These are phyloP conservation scores for Hypoxylon fragiforme DNA, from an alignment of 495 filamentous ascomycete species.

Conservation along the genomic window DNA sequence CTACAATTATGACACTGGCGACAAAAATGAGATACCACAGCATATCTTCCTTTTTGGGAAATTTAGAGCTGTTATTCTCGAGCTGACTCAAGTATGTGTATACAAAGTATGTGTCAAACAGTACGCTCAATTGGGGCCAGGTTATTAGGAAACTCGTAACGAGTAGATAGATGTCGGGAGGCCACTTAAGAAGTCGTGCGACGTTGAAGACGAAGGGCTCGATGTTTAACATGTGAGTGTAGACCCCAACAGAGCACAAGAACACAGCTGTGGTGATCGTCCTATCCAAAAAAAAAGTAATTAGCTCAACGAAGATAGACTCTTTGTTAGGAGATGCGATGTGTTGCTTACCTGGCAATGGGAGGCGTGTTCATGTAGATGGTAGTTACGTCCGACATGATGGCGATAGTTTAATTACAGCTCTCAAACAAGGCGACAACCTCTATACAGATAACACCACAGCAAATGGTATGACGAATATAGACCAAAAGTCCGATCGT, in stretches of 20 bases:
- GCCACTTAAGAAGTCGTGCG: slow-evolving; percentile 59
- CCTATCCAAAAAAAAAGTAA: slow-evolving; percentile 49
- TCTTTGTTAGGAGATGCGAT: background rate
- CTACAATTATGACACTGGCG: slow-evolving; percentile 49
- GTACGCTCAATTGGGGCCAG: slow-evolving; percentile 60
- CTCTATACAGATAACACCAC: background rate
- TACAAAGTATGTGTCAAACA: slow-evolving; percentile 81
- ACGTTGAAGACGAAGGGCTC: slow-evolving; percentile 61
- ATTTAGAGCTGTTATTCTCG: slow-evolving; percentile 46
- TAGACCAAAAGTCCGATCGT: background rate
- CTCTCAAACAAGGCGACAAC: background rate
- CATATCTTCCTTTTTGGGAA: slow-evolving; percentile 49
- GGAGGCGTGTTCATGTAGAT: slow-evolving; percentile 37
- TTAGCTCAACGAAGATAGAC: slow-evolving; percentile 15
- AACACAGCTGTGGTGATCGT: slow-evolving; percentile 72
- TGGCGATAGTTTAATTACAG: slow-evolving; percentile 3
- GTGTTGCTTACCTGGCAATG: slow-evolving; percentile 34
- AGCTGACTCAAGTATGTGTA: slow-evolving; percentile 51
- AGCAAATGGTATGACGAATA: background rate
- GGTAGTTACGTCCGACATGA: slow-evolving; percentile 35
- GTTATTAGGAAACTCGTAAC: slow-evolving; percentile 75
- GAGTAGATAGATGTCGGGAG: slow-evolving; percentile 61
- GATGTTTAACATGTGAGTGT: slow-evolving; percentile 61
- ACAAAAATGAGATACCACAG: slow-evolving; percentile 54
- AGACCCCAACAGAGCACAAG: slow-evolving; percentile 61